These are phyloP conservation scores for Rhodotorula taiwanensis DNA, from an alignment of 768 basidiomycete species.

Conservation along the genomic window DNA sequence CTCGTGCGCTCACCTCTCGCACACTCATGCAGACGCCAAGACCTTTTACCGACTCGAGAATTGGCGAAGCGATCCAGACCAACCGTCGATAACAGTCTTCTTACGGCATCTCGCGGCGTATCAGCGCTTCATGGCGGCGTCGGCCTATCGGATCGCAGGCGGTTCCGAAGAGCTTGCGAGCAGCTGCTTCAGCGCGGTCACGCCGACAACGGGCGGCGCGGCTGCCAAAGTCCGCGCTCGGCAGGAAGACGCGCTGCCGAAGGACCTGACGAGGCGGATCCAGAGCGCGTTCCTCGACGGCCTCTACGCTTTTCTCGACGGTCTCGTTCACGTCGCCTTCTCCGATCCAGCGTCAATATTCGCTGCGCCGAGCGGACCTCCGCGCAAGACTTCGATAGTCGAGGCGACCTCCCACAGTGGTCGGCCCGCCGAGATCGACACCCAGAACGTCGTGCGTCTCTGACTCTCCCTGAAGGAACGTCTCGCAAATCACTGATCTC, in stretches of 20 bases:
- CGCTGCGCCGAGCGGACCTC: background rate
- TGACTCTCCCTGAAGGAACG: background rate
- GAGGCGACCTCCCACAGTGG: conserved; percentile 21
- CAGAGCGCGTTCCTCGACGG: conserved; percentile 78
- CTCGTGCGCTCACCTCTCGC: background rate
- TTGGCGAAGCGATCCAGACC: conserved; percentile 62
- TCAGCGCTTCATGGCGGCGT: conserved; percentile 67
- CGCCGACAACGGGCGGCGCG: background rate
- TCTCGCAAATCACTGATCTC: too few relatives aligned
- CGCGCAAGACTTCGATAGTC: background rate
- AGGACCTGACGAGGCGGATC: conserved; percentile 64
- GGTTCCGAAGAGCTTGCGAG: conserved; percentile 55
- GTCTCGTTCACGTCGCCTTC: conserved; percentile 69
- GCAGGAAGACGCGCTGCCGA: conserved; percentile 48
- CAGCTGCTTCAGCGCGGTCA: conserved; percentile 46
- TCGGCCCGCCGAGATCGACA: conserved; percentile 33
- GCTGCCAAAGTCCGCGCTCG: conserved; percentile 7
- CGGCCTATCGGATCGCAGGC: conserved; percentile 72
- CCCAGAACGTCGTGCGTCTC: conserved; percentile 32
- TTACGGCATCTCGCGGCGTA: conserved; percentile 70
- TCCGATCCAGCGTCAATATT: conserved; percentile 42
- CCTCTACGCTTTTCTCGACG: conserved; percentile 77
- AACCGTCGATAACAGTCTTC: conserved; percentile 64
- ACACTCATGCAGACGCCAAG: conserved; percentile 59
- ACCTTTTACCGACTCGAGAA: conserved; percentile 75